These are phyloP conservation scores for Colletotrichum tanaceti DNA, from an alignment of 2,329 filamentous ascomycete species.

Conservation along the genomic window DNA sequence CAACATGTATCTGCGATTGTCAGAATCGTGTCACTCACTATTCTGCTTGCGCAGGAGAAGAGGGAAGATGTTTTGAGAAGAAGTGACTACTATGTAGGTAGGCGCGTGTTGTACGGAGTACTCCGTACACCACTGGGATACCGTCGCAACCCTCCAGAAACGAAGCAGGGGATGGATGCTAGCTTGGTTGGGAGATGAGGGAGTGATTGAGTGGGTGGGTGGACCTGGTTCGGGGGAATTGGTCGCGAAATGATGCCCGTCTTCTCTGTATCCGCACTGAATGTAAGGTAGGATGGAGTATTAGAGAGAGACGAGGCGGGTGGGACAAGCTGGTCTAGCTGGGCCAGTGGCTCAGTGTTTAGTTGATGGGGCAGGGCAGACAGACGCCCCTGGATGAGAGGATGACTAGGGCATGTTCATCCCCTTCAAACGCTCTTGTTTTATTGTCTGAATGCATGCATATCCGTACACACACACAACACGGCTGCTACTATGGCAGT, in stretches of 20 bases:
- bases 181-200: neutral
- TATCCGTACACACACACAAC: too few relatives aligned
- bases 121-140: too few relatives aligned
- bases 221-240: neutral
- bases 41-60: neutral
- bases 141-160: too few relatives aligned
- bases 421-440: neutral
- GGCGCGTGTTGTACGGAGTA: too few relatives aligned
- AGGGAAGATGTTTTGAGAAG: neutral
- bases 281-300: too few relatives aligned
- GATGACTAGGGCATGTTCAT: neutral
- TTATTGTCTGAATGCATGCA: too few relatives aligned
- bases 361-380: too few relatives aligned
- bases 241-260: neutral
- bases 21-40: neutral
- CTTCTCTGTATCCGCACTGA: neutral
- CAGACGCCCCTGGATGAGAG: neutral
- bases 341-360: too few relatives aligned
- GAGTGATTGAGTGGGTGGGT: neutral
- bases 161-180: conserved; percentile 1
- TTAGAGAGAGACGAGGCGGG: too few relatives aligned
- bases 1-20: too few relatives aligned
- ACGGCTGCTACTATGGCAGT: too few relatives aligned
- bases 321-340: too few relatives aligned
- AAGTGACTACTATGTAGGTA: neutral